Percentiles rank a stretch among this genome's conserved stretches.
Evolutionary conservation across 1,284 basidiomycete genomes (phyloP).

Genomic region (Grifola frondosa): DNA sequence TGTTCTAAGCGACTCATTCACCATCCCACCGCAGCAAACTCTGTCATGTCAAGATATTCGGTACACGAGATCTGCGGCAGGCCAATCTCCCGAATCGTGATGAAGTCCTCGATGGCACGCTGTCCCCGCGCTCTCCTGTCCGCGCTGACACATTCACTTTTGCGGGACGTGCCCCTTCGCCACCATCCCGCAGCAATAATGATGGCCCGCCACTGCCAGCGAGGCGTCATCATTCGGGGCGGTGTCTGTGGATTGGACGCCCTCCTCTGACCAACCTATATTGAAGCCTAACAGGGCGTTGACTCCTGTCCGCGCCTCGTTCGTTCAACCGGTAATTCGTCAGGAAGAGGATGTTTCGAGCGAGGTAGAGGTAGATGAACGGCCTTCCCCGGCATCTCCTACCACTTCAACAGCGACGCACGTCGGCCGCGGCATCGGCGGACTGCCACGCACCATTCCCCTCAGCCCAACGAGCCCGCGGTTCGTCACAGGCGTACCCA

Average conservation of each 20-base stretch:
- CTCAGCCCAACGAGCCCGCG: slow-evolving; percentile 27
- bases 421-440: slow-evolving; percentile 35
- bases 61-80: slow-evolving; percentile 69
- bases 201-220: slow-evolving; percentile 27
- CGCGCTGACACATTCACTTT: slow-evolving; percentile 25
- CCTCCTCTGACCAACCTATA: slow-evolving; percentile 25
- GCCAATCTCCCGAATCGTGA: slow-evolving; percentile 64
- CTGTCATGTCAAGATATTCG: slow-evolving; percentile 72
- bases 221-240: slow-evolving; percentile 32
- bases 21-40: slow-evolving; percentile 52
- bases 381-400: slow-evolving; percentile 2
- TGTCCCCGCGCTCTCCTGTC: slow-evolving; percentile 22
- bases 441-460: slow-evolving; percentile 39
- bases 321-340: slow-evolving; percentile 11
- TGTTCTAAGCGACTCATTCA: not conserved
- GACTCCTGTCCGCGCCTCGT: slow-evolving; percentile 29
- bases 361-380: slow-evolving; percentile 6
- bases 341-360: slow-evolving; percentile 10
- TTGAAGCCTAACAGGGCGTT: slow-evolving; percentile 34
- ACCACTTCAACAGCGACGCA: slow-evolving; percentile 31
- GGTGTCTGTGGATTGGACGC: slow-evolving; percentile 11
- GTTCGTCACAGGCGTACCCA: slow-evolving; percentile 9
- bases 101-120: slow-evolving; percentile 26
- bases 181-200: slow-evolving; percentile 14
- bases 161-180: slow-evolving; percentile 17